Evolutionary conservation across 306 rosid genomes (phyloP).

Genomic region (Dryas drummondii): DNA sequence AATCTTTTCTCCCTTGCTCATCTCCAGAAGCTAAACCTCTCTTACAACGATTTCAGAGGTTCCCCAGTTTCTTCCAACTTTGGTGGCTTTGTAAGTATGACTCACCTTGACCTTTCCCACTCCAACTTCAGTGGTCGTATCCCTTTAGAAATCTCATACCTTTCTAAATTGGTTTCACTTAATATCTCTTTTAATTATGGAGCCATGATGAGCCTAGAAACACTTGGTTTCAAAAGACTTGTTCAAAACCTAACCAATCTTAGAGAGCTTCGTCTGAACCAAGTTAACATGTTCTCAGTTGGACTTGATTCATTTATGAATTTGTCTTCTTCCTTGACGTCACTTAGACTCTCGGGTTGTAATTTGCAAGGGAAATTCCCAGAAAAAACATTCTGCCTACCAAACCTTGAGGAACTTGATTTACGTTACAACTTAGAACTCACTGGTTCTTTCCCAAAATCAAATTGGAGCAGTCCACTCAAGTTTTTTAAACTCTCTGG

Average conservation of each 20-base stretch:
- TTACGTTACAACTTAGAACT: background rate
- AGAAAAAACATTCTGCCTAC: background rate
- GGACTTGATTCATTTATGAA: background rate
- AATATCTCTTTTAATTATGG: background rate
- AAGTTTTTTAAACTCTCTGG: too few species aligned
- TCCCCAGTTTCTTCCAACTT: too few species aligned
- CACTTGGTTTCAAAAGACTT: background rate
- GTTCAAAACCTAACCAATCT: background rate
- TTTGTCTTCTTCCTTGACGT: background rate
- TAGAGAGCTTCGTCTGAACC: too few species aligned
- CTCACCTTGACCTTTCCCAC: background rate
- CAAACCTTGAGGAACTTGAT: background rate
- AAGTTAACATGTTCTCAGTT: too few species aligned
- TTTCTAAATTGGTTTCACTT: slow-evolving; percentile 8
- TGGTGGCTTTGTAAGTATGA: background rate
- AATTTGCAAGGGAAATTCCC: background rate
- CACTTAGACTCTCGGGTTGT: rapidly evolving
- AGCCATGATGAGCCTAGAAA: background rate
- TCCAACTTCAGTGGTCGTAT: background rate
- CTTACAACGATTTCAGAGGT: too few species aligned
- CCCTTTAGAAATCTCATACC: slow-evolving; percentile 1
- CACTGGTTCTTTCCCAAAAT: background rate
- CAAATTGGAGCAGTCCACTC: slow-evolving; percentile 13
- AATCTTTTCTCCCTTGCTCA: too few species aligned
- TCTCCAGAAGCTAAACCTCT: too few species aligned